phyloP scores from a whole-genome alignment of 2,329 filamentous ascomycete species.

The Arthrinium phaeospermum region DNA sequence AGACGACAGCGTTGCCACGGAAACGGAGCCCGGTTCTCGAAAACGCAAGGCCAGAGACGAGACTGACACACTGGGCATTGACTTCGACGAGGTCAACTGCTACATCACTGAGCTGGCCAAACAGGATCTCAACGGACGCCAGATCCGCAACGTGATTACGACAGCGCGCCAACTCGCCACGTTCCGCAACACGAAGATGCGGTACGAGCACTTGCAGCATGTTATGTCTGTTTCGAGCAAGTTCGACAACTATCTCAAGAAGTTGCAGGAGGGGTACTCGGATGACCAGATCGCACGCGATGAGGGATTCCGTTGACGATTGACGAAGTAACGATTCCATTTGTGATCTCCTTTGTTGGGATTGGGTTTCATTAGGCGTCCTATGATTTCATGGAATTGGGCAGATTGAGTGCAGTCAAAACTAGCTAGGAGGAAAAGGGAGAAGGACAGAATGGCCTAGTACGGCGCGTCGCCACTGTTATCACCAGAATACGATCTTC shows the following conservation, averaged over 20 bases:
- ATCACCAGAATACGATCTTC: not conserved
- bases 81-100: not conserved
- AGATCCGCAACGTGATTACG: constrained; percentile 47
- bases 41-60: not conserved
- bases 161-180: constrained; percentile 35
- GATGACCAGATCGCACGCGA: not conserved
- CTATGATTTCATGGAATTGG: too few species aligned
- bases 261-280: not conserved
- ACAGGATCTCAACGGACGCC: constrained; percentile 46
- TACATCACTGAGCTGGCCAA: constrained; percentile 38
- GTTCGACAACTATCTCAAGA: not conserved
- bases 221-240: not conserved
- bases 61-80: not conserved
- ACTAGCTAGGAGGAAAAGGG: too few species aligned
- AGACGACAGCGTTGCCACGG: not conserved
- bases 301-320: not conserved
- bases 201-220: not conserved
- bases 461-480: too few species aligned
- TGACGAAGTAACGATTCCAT: constrained; percentile 22
- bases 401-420: too few species aligned
- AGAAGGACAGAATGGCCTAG: too few species aligned
- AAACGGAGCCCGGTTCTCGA: not conserved
- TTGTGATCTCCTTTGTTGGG: not conserved
- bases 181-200: not conserved
- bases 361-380: not conserved